phyloP scores from a whole-genome alignment of 768 basidiomycete genomes.

The Phlegmacium glaucopus region DNA sequence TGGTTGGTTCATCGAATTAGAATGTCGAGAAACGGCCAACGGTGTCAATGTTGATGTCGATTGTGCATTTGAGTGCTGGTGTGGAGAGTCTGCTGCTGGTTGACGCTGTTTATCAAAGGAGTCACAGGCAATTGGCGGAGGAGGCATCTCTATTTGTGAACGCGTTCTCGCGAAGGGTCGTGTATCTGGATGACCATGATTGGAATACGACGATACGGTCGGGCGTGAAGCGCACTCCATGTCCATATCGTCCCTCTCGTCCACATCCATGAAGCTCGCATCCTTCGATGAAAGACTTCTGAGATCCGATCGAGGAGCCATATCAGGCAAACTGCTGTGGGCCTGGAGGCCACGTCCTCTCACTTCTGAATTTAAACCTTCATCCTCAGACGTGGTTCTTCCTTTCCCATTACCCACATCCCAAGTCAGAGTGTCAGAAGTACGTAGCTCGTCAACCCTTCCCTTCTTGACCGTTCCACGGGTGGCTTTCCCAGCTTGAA shows the following conservation, averaged over 20 bases:
- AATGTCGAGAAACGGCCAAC: no score
- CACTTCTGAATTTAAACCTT: neutral
- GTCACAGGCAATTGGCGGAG: slow-evolving; percentile 11
- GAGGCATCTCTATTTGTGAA: slow-evolving; percentile 19
- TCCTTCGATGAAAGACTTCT: neutral
- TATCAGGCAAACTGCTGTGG: neutral
- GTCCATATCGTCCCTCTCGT: neutral
- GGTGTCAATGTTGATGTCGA: neutral
- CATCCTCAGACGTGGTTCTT: neutral
- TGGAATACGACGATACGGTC: no score
- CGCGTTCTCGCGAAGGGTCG: slow-evolving; percentile 4
- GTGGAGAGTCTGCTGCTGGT: neutral
- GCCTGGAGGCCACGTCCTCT: neutral
- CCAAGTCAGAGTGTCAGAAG: neutral
- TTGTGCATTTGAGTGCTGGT: neutral
- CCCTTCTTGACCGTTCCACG: slow-evolving; percentile 4
- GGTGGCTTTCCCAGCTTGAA: neutral
- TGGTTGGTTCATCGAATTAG: no score
- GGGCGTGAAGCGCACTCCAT: neutral
- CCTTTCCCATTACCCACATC: slow-evolving; percentile 6
- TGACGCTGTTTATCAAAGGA: neutral
- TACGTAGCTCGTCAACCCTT: neutral
- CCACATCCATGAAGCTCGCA: slow-evolving; percentile 5
- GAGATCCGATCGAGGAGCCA: neutral
- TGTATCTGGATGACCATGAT: no score